phyloP scores from a whole-genome alignment of 257 asterid genomes.

The Gynochthodes officinalis region DNA sequence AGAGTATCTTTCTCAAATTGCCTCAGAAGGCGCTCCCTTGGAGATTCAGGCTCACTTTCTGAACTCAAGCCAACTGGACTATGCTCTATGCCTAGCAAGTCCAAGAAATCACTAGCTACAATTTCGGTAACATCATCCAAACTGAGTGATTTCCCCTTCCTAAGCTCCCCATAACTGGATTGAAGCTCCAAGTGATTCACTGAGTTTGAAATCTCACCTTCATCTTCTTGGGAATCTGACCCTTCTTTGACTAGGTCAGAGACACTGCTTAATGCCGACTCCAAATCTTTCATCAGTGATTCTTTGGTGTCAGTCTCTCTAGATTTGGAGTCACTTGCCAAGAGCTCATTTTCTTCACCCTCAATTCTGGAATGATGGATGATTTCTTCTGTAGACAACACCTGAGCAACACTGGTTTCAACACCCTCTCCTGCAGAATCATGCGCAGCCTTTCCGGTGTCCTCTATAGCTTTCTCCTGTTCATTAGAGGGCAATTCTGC shows the following conservation, averaged over 20 bases:
- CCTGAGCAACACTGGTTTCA: conserved; percentile 20
- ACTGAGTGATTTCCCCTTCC: conserved; percentile 51
- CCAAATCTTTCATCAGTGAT: conserved; percentile 58
- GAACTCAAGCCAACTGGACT: conserved; percentile 74
- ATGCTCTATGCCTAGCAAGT: conserved; percentile 73
- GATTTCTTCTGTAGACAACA: conserved; percentile 16
- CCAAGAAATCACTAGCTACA: conserved; percentile 77
- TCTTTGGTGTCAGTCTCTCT: conserved; percentile 39
- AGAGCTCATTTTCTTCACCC: conserved; percentile 24
- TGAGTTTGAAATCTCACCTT: conserved; percentile 29
- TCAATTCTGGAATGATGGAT: conserved; percentile 12
- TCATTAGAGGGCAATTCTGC: conserved; percentile 27
- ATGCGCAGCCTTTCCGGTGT: conserved; percentile 9
- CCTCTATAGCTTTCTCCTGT: conserved; percentile 26
- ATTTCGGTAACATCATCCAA: conserved; percentile 57
- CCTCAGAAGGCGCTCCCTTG: conserved; percentile 76
- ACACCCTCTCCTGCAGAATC: conserved; percentile 11
- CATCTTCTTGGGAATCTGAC: conserved; percentile 53
- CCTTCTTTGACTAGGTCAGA: conserved; percentile 49
- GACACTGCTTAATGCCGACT: conserved; percentile 48
- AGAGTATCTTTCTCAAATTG: conserved; percentile 88
- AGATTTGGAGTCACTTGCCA: conserved; percentile 19
- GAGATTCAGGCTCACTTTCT: conserved; percentile 92
- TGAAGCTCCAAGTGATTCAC: conserved; percentile 36
- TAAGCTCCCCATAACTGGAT: conserved; percentile 27